Evolutionary conservation across 345 rosid species (phyloP).

Genomic region (Limnanthes douglasii): DNA sequence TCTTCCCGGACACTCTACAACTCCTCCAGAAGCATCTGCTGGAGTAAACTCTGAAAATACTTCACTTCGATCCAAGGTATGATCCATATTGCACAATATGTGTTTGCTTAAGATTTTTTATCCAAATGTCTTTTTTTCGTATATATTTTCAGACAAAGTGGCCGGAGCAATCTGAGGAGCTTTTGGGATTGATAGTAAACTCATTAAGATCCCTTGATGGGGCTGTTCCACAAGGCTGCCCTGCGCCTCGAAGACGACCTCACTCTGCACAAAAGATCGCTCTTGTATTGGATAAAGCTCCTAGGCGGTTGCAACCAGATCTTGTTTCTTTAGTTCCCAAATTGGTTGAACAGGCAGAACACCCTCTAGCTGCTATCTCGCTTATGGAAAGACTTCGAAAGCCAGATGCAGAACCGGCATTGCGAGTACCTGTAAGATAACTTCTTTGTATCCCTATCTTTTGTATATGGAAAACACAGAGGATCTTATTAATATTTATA

Average conservation of each 20-base stretch:
- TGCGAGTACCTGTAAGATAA: conserved; percentile 69
- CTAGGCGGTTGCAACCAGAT: conserved; percentile 81
- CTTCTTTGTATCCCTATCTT: conserved; percentile 7
- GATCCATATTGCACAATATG: conserved; percentile 1
- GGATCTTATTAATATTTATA: conserved; percentile 1
- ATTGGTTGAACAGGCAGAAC: conserved; percentile 94
- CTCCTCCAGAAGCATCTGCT: conserved; percentile 48
- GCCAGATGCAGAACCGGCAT: conserved; percentile 78
- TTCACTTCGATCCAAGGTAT: conserved; percentile 64
- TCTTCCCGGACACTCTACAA: conserved; percentile 38
- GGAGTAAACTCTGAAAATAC: conserved; percentile 40
- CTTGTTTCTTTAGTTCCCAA: conserved; percentile 92
- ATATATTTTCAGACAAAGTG: conserved; percentile 67
- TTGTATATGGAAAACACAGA: conserved; percentile 5
- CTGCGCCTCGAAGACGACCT: conserved; percentile 88
- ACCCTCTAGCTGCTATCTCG: conserved; percentile 74
- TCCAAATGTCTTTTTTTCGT: conserved; percentile 7
- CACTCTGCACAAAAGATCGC: conserved; percentile 90
- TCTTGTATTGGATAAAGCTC: conserved; percentile 91
- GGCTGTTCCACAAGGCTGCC: conserved; percentile 90
- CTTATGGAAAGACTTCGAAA: conserved; percentile 81
- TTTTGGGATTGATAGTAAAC: conserved; percentile 86
- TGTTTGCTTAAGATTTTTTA: conserved; percentile 1
- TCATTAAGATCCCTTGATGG: conserved; percentile 92
- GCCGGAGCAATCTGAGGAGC: conserved; percentile 99